A percentile compares a stretch with the other conserved stretches of the same genome.
Evolutionary conservation across 805 yeast species (phyloP).

Genomic region (Candida mattraensis): DNA sequence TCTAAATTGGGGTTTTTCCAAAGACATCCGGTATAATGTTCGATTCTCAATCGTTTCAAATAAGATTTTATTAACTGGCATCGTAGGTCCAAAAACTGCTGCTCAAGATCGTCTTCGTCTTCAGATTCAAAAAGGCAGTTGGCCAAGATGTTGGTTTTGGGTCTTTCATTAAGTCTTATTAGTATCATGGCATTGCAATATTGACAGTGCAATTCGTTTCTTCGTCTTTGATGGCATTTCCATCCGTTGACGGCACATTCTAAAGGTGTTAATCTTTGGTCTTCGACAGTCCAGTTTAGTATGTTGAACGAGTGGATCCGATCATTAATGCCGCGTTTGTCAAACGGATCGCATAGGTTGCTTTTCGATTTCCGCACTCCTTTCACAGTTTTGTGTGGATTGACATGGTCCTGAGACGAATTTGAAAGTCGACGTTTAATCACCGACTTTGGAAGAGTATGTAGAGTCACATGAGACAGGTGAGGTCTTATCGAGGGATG

Average conservation of each 20-base stretch:
- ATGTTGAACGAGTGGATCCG: constrained; percentile 46
- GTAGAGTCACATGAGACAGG: constrained; percentile 16
- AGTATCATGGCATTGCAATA: constrained; percentile 34
- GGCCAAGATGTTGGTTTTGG: constrained; percentile 12
- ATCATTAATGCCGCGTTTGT: constrained; percentile 32
- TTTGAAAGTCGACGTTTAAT: constrained; percentile 25
- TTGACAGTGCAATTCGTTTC: constrained; percentile 35
- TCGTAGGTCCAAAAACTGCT: constrained; percentile 16
- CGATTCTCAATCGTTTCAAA: constrained; percentile 23
- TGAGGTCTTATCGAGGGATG: constrained; percentile 16
- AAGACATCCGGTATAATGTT: constrained; percentile 32
- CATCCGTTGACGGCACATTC: constrained; percentile 54
- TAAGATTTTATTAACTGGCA: constrained; percentile 29
- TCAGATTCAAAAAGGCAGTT: constrained; percentile 21
- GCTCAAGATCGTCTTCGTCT: constrained; percentile 25
- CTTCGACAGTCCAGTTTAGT: constrained; percentile 46
- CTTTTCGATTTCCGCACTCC: constrained; percentile 1
- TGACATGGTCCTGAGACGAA: constrained; percentile 16
- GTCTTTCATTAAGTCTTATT: constrained; percentile 26
- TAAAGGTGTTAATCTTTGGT: constrained; percentile 41
- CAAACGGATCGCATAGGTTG: constrained; percentile 22
- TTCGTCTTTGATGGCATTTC: constrained; percentile 40
- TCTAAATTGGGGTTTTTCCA: constrained; percentile 21
- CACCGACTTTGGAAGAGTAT: constrained; percentile 16
- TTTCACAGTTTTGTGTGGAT: constrained; percentile 3